These are phyloP conservation scores for Termitomyces sp. DNA, from an alignment of 768 basidiomycete genomes.

Conservation along the genomic window DNA sequence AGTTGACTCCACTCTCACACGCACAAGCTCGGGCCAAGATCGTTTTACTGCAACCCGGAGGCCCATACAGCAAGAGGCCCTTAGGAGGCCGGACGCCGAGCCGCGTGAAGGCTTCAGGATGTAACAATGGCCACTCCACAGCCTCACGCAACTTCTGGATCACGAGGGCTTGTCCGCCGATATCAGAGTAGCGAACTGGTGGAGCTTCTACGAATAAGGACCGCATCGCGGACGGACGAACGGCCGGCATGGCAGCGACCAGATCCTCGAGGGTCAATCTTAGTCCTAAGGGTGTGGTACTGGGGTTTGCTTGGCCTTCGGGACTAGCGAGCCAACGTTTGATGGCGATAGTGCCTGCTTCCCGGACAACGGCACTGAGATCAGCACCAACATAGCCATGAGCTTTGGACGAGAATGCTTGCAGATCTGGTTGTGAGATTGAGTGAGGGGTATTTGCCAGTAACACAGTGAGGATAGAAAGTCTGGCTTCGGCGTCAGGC, in stretches of 20 bases:
- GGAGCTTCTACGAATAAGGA: constrained; percentile 88
- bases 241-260: constrained; percentile 59
- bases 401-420: constrained; percentile 64
- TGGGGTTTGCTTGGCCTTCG: constrained; percentile 10
- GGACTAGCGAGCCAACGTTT: constrained; percentile 61
- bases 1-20: constrained; percentile 91
- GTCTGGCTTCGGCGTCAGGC: constrained; percentile 80
- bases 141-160: constrained; percentile 86
- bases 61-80: constrained; percentile 89
- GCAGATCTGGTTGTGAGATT: constrained; percentile 55
- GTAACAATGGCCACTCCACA: constrained; percentile 91
- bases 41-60: constrained; percentile 97
- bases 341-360: constrained; percentile 89
- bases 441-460: constrained; percentile 75
- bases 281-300: constrained; percentile 15
- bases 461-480: constrained; percentile 82
- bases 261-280: constrained; percentile 60
- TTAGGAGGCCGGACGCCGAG: constrained; percentile 86
- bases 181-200: constrained; percentile 76
- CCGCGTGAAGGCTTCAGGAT: constrained; percentile 81
- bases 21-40: constrained; percentile 89
- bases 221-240: constrained; percentile 92
- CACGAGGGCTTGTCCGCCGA: constrained; percentile 79
- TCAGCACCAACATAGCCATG: constrained; percentile 99
- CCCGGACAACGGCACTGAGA: constrained; percentile 84